Percentiles rank a stretch among this genome's conserved stretches.
Conservation (phyloP, 164 flowering plant genomes). For the Amborella trichopoda region DNA sequence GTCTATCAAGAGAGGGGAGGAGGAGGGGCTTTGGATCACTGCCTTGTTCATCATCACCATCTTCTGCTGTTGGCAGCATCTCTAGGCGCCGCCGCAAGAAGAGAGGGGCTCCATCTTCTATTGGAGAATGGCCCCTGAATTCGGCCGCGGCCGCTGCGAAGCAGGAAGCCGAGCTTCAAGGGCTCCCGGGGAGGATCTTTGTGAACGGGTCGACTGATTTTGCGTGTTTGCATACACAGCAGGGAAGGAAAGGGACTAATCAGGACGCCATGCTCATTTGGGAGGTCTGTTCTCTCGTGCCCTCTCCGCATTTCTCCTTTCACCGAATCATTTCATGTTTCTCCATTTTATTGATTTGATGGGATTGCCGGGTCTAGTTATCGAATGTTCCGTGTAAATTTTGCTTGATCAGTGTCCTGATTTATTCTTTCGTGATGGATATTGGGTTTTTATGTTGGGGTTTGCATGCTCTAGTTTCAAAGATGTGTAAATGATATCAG, state of each 20-base stretch:
- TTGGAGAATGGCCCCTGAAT: too few relatives aligned
- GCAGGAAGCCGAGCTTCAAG: slow-evolving; percentile 3
- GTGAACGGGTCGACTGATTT: slow-evolving; percentile 1
- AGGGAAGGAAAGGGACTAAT: slow-evolving; percentile 8
- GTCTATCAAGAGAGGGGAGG: not conserved
- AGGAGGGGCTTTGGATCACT: not conserved
- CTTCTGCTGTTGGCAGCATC: too few relatives aligned
- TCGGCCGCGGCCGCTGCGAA: too few relatives aligned
- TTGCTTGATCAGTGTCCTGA: not conserved
- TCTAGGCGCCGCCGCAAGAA: not conserved
- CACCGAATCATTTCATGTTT: not conserved
- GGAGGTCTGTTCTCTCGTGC: slow-evolving; percentile 1
- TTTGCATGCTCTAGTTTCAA: not conserved
- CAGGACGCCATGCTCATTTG: slow-evolving; percentile 10
- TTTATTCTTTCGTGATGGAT: not conserved
- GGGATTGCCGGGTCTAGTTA: not conserved
- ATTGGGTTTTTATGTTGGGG: not conserved
- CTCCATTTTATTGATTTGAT: not conserved
- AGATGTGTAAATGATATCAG: too few relatives aligned
- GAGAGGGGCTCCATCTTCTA: not conserved
- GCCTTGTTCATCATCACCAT: too few relatives aligned
- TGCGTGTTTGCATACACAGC: slow-evolving; percentile 4
- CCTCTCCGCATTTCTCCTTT: not conserved
- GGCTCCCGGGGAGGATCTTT: slow-evolving; percentile 1
- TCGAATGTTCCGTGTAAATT: not conserved